Evolutionary conservation across 1,284 basidiomycete species (phyloP), one percentile per base, ranked within the genome.

Genomic region (Neonothopanus nambi): DNA sequence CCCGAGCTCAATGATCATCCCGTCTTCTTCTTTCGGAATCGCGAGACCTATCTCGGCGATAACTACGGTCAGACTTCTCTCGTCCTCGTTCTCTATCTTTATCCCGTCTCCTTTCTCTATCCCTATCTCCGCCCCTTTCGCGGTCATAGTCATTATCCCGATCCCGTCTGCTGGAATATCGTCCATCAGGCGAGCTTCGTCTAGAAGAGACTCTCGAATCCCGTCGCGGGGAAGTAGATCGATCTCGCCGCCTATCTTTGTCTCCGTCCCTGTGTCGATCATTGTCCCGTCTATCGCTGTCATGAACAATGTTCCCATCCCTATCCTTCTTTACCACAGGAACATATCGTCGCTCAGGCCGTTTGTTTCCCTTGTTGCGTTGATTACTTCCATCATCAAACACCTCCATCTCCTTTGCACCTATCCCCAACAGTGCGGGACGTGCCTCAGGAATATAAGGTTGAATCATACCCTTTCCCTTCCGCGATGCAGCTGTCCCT

Each of bases 351-450:
- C 78, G 82, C 53, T 91, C 87, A 1, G 82, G 82, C 26, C 78
- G 71, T 54, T 71, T 75, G 38, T 61, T 65, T 11, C 67, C 67
- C 57, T 77, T 81, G 61, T 77, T 77, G 61, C 13, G n/a, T n/a
- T 47, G 42, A 9, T 74, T 74, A 52, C 75, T 80, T 33, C 84
- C 85, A 53, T 87, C 86, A 52, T 87, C 85, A 3, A 81, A 76
- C 0, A 79, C 72, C 60, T 87, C 87, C 59, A 79, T 77, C 65
- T 92, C 89, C 67, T 95, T 97, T 2, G 95, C 95, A 1, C 95
- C 95, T 35, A 98, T 89, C 0, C 95, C 95, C 3, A 97, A 74
- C 9, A 97, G 71, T 0, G 92, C 85, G 1, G 95, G 92, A 6
- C 95, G 79, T 0, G 89, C 74, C 57, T 82, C 76, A 0, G 95